Evolutionary conservation across 257 asterid species (phyloP).

Genomic region (Solanum sitiens): DNA sequence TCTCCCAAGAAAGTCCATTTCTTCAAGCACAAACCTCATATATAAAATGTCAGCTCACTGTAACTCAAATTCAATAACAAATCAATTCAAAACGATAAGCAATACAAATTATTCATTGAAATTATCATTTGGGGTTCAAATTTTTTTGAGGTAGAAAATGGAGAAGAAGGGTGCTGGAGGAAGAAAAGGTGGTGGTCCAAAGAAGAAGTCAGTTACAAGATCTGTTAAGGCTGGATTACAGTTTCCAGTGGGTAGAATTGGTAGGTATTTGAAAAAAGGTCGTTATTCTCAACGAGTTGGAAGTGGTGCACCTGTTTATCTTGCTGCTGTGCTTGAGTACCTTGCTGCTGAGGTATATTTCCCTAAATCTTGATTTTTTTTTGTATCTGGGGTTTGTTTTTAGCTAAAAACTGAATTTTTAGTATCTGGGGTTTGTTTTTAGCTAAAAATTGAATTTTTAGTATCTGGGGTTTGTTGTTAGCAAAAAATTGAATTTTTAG

Average conservation of each 20-base stretch:
- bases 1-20: not conserved
- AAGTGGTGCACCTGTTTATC: conserved; percentile 34
- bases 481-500: too few species aligned
- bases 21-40: not conserved
- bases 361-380: not conserved
- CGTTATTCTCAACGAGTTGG: conserved; percentile 39
- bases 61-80: not conserved
- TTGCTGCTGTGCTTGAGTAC: conserved; percentile 44
- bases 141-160: conserved; percentile 17
- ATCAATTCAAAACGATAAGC: not conserved
- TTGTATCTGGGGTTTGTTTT: not conserved
- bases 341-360: conserved; percentile 39
- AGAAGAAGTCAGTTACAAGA: conserved; percentile 42
- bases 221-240: conserved; percentile 43
- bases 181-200: conserved; percentile 41
- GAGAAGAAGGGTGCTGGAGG: conserved; percentile 47
- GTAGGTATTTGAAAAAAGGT: conserved; percentile 46
- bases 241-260: conserved; percentile 50
- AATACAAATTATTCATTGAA: not conserved
- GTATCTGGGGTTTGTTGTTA: too few species aligned
- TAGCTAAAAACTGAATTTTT: not conserved
- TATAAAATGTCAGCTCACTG: not conserved
- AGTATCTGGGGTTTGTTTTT: too few species aligned
- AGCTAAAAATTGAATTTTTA: too few species aligned
- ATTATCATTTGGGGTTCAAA: not conserved